Evolutionary conservation across 2,329 filamentous ascomycete species (phyloP).

Genomic region (Aspergillus quadrilineatus): DNA sequence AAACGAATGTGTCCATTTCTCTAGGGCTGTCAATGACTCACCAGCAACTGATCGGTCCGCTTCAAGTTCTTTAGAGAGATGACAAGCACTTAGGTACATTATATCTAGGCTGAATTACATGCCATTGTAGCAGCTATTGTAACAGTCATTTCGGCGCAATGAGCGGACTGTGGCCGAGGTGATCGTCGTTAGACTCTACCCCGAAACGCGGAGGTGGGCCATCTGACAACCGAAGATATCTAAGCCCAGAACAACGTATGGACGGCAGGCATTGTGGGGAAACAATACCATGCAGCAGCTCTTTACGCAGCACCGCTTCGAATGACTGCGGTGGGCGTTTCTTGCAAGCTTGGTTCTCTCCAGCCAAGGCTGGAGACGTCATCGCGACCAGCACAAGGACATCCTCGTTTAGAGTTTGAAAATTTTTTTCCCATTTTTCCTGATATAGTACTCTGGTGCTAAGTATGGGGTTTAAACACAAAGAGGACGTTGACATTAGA

Average conservation of each 20-base stretch:
- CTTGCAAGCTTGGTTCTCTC: too few relatives aligned
- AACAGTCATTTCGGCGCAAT: neutral
- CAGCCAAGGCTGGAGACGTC: too few relatives aligned
- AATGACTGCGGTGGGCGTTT: too few relatives aligned
- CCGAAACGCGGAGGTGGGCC: too few relatives aligned
- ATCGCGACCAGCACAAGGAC: neutral
- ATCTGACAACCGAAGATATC: too few relatives aligned
- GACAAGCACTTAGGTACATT: neutral
- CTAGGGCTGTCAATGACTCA: neutral
- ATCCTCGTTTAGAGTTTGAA: neutral
- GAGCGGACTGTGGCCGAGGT: neutral
- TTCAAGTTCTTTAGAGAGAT: neutral
- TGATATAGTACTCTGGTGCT: slow-evolving; percentile 6
- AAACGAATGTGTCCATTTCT: neutral
- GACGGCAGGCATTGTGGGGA: too few relatives aligned
- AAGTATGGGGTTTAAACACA: slow-evolving; percentile 8
- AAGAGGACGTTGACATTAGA: slow-evolving; percentile 1
- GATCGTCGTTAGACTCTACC: neutral
- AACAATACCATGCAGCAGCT: too few relatives aligned
- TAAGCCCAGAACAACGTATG: too few relatives aligned
- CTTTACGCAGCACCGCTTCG: too few relatives aligned
- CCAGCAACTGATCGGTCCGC: too few relatives aligned
- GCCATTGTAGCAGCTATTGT: neutral
- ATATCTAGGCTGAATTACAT: neutral
- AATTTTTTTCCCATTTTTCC: slow-evolving; percentile 2